Conservation (phyloP, 2,329 filamentous ascomycete genomes). For the Trichoderma aggressivum region DNA sequence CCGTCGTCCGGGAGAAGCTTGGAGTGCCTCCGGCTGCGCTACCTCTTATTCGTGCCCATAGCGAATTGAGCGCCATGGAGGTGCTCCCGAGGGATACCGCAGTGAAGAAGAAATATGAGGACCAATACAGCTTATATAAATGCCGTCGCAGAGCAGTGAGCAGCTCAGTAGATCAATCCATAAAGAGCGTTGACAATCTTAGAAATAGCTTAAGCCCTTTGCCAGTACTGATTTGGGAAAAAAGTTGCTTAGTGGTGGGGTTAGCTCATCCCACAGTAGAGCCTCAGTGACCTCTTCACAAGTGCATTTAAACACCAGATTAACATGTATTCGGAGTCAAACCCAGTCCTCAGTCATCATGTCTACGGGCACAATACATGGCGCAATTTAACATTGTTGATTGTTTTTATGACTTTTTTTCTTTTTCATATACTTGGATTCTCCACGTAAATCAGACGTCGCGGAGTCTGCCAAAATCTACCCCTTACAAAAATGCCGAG, state of each 20-base stretch:
- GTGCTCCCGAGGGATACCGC: background rate
- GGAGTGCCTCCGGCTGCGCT: slow-evolving; percentile 23
- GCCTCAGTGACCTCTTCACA: slow-evolving; percentile 3
- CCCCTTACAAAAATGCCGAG: slow-evolving; percentile 2
- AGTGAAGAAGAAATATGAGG: no score
- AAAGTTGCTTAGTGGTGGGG: slow-evolving; percentile 11
- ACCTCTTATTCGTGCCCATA: slow-evolving; percentile 35
- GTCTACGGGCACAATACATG: background rate
- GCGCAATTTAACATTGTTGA: background rate
- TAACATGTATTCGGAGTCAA: background rate
- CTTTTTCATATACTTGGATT: background rate
- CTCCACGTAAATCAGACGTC: background rate
- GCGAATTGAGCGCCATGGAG: slow-evolving; percentile 35
- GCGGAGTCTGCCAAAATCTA: slow-evolving; percentile 3
- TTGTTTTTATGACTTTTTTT: background rate
- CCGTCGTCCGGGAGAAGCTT: slow-evolving; percentile 34
- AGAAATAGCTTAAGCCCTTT: background rate
- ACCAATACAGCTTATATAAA: background rate
- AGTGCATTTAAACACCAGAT: background rate
- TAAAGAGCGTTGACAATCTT: background rate
- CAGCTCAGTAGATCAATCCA: background rate
- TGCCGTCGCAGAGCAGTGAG: background rate
- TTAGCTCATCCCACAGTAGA: slow-evolving; percentile 12
- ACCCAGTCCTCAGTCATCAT: background rate
- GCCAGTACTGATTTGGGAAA: background rate